These are phyloP conservation scores for Termitomyces sp. DNA, from an alignment of 768 basidiomycete species.

Conservation along the genomic window DNA sequence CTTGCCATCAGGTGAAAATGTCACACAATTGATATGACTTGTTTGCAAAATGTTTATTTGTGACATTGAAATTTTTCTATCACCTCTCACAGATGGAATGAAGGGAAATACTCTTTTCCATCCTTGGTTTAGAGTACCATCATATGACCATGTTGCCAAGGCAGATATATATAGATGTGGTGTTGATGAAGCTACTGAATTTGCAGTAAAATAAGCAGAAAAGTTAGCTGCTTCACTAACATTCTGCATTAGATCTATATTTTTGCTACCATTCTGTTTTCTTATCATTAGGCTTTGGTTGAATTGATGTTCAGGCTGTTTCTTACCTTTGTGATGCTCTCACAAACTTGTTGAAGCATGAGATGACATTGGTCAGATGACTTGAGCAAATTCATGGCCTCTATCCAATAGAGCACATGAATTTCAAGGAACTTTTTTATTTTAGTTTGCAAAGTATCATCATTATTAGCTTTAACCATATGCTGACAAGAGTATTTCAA, in stretches of 20 bases:
- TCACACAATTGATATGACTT: background rate
- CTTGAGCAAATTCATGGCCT: slow-evolving; percentile 25
- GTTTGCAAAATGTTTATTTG: background rate
- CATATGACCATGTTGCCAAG: slow-evolving; percentile 19
- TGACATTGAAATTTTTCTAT: background rate
- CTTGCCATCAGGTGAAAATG: background rate
- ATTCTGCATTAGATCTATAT: slow-evolving; percentile 1
- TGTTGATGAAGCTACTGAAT: slow-evolving; percentile 17
- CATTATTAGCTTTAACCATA: background rate
- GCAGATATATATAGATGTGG: slow-evolving; percentile 23
- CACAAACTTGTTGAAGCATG: slow-evolving; percentile 14
- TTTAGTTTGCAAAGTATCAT: background rate
- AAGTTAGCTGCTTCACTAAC: slow-evolving; percentile 20
- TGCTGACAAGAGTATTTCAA: slow-evolving; percentile 6
- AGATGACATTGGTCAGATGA: slow-evolving; percentile 14
- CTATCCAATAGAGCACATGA: slow-evolving; percentile 24
- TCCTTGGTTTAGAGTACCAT: background rate
- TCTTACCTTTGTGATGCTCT: slow-evolving; percentile 14
- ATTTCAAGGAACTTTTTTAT: slow-evolving; percentile 17
- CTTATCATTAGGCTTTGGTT: background rate
- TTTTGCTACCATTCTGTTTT: background rate
- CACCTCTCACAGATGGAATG: background rate
- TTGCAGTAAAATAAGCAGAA: slow-evolving; percentile 18
- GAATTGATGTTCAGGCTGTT: background rate
- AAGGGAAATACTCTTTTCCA: background rate